A percentile compares a stretch with the other conserved stretches of the same genome.
phyloP scores from a whole-genome alignment of 768 basidiomycete species.

The Clitopilus hobsonii region DNA sequence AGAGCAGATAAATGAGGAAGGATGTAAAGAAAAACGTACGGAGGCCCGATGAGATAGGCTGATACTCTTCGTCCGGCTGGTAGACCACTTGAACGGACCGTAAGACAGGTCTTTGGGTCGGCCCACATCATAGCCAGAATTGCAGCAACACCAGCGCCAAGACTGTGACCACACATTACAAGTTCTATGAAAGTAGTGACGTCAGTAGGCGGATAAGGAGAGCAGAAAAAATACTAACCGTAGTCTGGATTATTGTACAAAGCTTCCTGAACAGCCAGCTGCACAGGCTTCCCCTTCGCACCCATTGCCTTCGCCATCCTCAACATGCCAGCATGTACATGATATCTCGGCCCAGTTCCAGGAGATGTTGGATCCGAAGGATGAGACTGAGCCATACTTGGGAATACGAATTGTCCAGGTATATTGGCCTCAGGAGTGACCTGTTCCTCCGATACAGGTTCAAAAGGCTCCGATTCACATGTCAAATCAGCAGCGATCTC shows the following conservation, averaged over 20 bases:
- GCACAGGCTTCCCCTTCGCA: slow-evolving; percentile 68
- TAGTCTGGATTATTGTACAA: slow-evolving; percentile 66
- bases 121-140: slow-evolving; percentile 86
- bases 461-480: slow-evolving; percentile 69
- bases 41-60: slow-evolving; percentile 78
- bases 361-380: slow-evolving; percentile 15
- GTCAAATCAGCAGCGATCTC: slow-evolving; percentile 84
- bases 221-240: slow-evolving; percentile 37
- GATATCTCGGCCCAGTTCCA: slow-evolving; percentile 32
- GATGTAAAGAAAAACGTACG: slow-evolving; percentile 38
- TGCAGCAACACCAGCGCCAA: slow-evolving; percentile 78
- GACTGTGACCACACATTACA: slow-evolving; percentile 77
- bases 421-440: slow-evolving; percentile 26
- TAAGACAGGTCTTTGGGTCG: slow-evolving; percentile 73
- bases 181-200: slow-evolving; percentile 40
- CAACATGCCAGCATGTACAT: slow-evolving; percentile 80
- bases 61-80: slow-evolving; percentile 62
- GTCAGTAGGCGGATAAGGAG: background rate
- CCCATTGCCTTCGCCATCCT: slow-evolving; percentile 81
- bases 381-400: slow-evolving; percentile 19
- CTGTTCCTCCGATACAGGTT: slow-evolving; percentile 35
- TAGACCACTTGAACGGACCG: slow-evolving; percentile 61
- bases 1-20: slow-evolving; percentile 1
- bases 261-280: slow-evolving; percentile 68
- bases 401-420: slow-evolving; percentile 34